A percentile compares a stretch with the other conserved stretches of the same genome.
Conservation (phyloP, 1,284 basidiomycete species). For the Acaromyces ingoldii region DNA sequence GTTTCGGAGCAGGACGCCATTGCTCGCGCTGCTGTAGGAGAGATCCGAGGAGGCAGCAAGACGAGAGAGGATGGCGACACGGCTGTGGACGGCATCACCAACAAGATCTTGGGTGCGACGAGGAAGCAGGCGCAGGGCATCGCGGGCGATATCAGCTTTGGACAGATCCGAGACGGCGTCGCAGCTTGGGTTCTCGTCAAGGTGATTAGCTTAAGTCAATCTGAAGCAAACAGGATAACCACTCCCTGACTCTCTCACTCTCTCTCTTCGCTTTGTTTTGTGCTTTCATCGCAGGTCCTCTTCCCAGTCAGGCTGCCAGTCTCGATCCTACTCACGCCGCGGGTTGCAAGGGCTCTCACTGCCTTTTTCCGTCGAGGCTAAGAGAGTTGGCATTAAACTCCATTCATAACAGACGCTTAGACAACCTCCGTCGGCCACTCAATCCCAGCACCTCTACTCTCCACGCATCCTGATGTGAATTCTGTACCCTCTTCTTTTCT, state of each 20-base stretch:
- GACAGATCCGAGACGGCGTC: slow-evolving; percentile 11
- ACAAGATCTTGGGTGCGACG: slow-evolving; percentile 1
- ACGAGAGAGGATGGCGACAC: slow-evolving; percentile 2
- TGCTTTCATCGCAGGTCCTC: slow-evolving; percentile 5
- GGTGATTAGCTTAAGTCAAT: neutral
- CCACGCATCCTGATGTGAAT: too few species aligned
- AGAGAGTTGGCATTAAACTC: too few species aligned
- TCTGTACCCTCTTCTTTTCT: too few species aligned
- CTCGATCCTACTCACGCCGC: slow-evolving; percentile 11
- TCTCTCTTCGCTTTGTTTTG: too few species aligned
- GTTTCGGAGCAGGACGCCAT: slow-evolving; percentile 1
- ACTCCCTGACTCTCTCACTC: neutral
- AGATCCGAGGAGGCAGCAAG: slow-evolving; percentile 1
- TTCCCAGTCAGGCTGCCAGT: slow-evolving; percentile 9
- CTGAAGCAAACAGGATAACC: neutral
- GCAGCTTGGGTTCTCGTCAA: slow-evolving; percentile 13
- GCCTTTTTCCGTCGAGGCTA: neutral
- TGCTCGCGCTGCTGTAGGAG: neutral
- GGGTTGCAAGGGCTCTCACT: neutral
- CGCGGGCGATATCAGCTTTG: slow-evolving; percentile 9
- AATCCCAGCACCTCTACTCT: too few species aligned
- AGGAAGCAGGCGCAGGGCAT: neutral
- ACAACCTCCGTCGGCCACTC: too few species aligned
- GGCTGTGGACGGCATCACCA: neutral
- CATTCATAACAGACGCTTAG: too few species aligned